phyloP scores from a whole-genome alignment of 1,284 basidiomycete genomes.

The Heterobasidion irregulare region DNA sequence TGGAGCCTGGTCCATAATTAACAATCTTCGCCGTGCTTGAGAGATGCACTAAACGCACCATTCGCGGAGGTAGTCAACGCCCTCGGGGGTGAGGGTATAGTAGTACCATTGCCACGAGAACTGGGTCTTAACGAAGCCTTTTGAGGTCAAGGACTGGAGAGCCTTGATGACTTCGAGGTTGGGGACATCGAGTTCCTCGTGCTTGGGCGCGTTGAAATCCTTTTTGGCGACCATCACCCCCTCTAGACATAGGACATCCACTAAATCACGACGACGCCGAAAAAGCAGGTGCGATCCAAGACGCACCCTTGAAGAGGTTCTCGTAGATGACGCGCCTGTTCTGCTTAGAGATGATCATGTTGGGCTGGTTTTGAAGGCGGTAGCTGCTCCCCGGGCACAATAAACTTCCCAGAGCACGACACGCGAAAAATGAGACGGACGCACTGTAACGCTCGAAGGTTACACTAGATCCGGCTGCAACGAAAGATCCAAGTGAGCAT shows the following conservation, averaged over 20 bases:
- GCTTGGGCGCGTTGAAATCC: constrained; percentile 96
- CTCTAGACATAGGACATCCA: constrained; percentile 44
- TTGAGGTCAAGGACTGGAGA: constrained; percentile 95
- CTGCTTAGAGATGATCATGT: constrained; percentile 82
- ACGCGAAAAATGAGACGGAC: constrained; percentile 5
- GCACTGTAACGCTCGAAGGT: constrained; percentile 22
- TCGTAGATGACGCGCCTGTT: constrained; percentile 89
- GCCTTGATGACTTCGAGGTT: constrained; percentile 99
- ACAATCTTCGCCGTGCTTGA: background rate
- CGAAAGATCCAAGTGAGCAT: constrained; percentile 11
- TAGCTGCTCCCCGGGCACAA: constrained; percentile 22
- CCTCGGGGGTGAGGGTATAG: constrained; percentile 91
- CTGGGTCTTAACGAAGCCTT: constrained; percentile 95
- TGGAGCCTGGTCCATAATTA: constrained; percentile 55
- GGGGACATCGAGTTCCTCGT: constrained; percentile 94
- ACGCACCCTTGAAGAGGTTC: constrained; percentile 94
- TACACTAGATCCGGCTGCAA: constrained; percentile 26
- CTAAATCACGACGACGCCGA: background rate
- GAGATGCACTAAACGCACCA: constrained; percentile 42
- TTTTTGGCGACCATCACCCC: constrained; percentile 99
- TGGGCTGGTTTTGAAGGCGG: constrained; percentile 40
- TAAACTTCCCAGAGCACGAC: background rate
- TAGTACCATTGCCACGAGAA: constrained; percentile 97
- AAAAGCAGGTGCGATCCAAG: background rate
- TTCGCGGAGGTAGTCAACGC: constrained; percentile 92